phyloP scores from a whole-genome alignment of 2,329 filamentous ascomycete genomes.

The Aspergillus sp. region DNA sequence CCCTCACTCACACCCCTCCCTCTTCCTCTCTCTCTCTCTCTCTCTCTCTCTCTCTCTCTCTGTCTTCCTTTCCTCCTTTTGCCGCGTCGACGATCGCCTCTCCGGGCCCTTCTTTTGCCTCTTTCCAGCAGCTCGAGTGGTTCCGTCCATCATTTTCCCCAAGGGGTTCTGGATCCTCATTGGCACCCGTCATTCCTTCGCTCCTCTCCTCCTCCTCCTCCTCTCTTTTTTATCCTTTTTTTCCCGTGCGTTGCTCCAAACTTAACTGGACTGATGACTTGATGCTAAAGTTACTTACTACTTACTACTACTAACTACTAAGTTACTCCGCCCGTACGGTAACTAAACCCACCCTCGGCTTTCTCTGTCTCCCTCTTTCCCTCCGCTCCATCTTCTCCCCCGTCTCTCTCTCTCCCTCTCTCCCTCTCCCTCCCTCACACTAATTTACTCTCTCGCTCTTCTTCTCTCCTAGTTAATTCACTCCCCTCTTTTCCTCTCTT shows the following conservation, averaged over 20 bases:
- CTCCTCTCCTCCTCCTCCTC: constrained; percentile 6
- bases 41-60: background rate
- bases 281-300: too few relatives aligned
- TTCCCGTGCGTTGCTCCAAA: background rate
- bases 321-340: too few relatives aligned
- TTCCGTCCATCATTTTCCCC: constrained; percentile 10
- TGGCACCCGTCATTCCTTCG: constrained; percentile 10
- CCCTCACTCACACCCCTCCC: background rate
- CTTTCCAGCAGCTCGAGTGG: background rate
- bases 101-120: background rate
- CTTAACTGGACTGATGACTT: too few relatives aligned
- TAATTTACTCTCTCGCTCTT: background rate
- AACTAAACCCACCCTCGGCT: background rate
- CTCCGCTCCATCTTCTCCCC: background rate
- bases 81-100: constrained; percentile 11
- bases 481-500: constrained; percentile 11
- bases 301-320: too few relatives aligned
- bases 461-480: constrained; percentile 4
- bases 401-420: constrained; percentile 17
- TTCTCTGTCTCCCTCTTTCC: constrained; percentile 17
- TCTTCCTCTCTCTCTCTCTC: constrained; percentile 1
- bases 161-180: constrained; percentile 12
- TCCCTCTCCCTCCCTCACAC: constrained; percentile 6
- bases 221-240: constrained; percentile 4
- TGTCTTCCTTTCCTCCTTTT: background rate